phyloP scores from a whole-genome alignment of 1,284 basidiomycete genomes.

The Amylostereum areolatum region DNA sequence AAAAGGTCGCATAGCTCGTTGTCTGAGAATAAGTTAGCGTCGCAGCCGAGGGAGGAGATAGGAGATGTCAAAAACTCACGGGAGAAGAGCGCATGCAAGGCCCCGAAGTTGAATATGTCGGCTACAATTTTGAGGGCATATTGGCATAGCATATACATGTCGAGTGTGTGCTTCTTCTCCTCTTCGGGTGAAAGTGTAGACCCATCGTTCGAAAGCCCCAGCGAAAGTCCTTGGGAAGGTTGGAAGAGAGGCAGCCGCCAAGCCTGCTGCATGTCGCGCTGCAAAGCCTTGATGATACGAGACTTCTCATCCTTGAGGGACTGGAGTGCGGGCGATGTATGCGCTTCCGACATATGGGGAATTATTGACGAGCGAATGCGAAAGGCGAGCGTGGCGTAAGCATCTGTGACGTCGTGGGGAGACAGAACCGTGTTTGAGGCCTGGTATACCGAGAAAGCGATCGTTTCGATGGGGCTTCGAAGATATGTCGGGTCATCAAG shows the following conservation, averaged over 20 bases:
- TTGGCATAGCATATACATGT: neutral
- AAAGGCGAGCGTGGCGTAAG: neutral
- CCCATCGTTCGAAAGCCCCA: neutral
- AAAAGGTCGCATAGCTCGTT: no score
- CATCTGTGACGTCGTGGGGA: neutral
- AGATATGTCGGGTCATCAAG: slow-evolving; percentile 6
- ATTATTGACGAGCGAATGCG: neutral
- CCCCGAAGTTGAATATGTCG: no score
- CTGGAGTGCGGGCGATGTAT: neutral
- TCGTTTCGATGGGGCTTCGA: neutral
- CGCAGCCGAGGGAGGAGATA: no score
- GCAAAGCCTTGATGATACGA: neutral
- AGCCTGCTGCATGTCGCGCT: neutral
- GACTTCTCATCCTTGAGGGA: neutral
- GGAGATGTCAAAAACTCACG: no score
- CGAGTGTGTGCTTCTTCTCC: neutral
- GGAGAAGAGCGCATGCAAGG: no score
- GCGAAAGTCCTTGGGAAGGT: neutral
- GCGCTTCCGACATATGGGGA: neutral
- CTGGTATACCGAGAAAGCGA: neutral
- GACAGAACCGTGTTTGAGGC: neutral
- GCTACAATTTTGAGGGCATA: neutral
- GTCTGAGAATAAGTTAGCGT: no score
- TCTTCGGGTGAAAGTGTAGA: neutral
- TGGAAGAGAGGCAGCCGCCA: neutral